Base-by-base conservation (phyloP, 1,139 yeast species). In the Pichia terricola region DNA sequence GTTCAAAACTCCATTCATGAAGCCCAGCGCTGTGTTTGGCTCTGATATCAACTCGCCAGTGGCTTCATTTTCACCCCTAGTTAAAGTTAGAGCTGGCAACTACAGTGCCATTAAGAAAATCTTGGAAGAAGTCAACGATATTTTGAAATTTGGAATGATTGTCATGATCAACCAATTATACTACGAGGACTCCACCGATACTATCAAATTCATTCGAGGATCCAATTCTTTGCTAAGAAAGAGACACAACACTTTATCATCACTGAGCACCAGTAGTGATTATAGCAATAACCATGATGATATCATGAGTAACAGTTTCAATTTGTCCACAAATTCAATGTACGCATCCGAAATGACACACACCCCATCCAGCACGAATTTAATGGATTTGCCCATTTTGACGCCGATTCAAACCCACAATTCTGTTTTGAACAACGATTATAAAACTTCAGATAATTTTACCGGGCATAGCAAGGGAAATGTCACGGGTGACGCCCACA, bases 61-160 rank as follows among this genome's bases (percentile, higher is more conserved):
- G 26, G 42, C 53, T 5, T 34, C 44, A 3, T 41, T 51, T 37
- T 53, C 60, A 1, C 59, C 60, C 4, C 11, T 48, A 8, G 34
- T 46, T 3, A 43, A 45, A 33, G 39, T 45, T 7, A 36, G 40
- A 22, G 28, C 43, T 10, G 37, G 30, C 4, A 22, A 39, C 4
- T 44, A 45, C 9, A 46, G 40, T 10, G 49, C 52, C 0, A 43
- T 47, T 1, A 44, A 41, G 22, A 43, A 50, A 22, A 49, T 59
- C 4, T 33, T 51, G 26, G 58, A 52, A 10, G 65, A 60, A 35
- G 38, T 60, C 3, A 49, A 51, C 26, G 56, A 53, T 5, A 51
- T 60, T 26, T 41, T 62, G 16, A 58, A 56, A 40, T 37, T 43
- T 25, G 58, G 62, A 3, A 55, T 59, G 58, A 44, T 45, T 11